These are phyloP conservation scores for Wickerhamomyces rabaulensis DNA, from an alignment of 805 yeast genomes.

Conservation along the genomic window DNA sequence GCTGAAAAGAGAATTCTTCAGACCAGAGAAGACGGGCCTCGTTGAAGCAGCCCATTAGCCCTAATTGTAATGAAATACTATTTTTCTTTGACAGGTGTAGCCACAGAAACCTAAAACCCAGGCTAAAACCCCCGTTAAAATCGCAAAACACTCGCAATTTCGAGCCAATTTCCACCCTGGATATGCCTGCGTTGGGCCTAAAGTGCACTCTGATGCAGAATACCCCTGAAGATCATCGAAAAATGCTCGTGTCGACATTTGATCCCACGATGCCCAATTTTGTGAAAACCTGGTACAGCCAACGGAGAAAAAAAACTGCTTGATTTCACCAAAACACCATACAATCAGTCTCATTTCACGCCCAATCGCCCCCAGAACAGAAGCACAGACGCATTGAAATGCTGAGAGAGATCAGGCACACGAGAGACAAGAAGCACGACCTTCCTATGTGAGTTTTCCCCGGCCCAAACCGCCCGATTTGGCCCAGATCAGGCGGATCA, in stretches of 20 bases:
- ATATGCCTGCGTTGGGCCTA: no score
- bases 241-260: no score
- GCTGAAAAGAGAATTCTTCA: slow-evolving; percentile 60
- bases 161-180: no score
- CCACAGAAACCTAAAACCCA: no score
- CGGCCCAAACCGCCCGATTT: not conserved
- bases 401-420: slow-evolving; percentile 20
- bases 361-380: not conserved
- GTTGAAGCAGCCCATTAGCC: not conserved
- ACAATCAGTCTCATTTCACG: not conserved
- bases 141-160: no score
- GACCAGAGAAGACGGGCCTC: slow-evolving; percentile 45
- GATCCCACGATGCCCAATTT: not conserved
- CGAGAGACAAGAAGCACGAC: slow-evolving; percentile 38
- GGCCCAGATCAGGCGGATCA: not conserved
- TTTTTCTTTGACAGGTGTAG: no score
- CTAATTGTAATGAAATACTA: no score
- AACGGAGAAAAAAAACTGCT: not conserved
- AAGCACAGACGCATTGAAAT: not conserved
- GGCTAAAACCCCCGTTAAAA: no score
- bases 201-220: no score
- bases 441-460: slow-evolving; percentile 38
- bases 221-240: no score
- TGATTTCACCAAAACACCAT: no score
- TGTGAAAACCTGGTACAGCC: no score